Evolutionary conservation across 2,329 filamentous ascomycete genomes (phyloP).

Genomic region (Cladorrhinum sp.): DNA sequence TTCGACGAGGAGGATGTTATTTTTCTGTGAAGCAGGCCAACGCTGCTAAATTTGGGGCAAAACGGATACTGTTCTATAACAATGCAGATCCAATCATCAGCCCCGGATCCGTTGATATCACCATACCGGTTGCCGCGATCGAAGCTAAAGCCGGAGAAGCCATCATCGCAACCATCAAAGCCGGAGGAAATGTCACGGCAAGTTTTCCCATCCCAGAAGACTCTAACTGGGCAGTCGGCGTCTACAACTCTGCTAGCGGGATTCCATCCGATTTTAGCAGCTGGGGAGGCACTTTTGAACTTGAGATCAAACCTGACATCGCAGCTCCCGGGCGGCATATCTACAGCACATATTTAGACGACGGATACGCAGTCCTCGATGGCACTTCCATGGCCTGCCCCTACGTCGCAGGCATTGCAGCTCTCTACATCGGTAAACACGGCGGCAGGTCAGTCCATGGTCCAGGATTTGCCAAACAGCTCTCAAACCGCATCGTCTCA

Average conservation of each 20-base stretch:
- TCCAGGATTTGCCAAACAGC: slow-evolving; percentile 25
- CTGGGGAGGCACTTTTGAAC: slow-evolving; percentile 52
- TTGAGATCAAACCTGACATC: slow-evolving; percentile 50
- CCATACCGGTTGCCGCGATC: slow-evolving; percentile 25
- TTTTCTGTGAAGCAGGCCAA: slow-evolving; percentile 31
- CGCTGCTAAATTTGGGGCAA: slow-evolving; percentile 30
- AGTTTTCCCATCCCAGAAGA: slow-evolving; percentile 44
- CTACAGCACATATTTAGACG: slow-evolving; percentile 46
- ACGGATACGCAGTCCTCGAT: slow-evolving; percentile 44
- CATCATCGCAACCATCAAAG: slow-evolving; percentile 34
- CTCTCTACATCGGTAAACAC: slow-evolving; percentile 42
- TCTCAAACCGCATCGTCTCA: slow-evolving; percentile 30
- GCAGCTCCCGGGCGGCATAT: slow-evolving; percentile 49
- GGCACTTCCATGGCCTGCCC: slow-evolving; percentile 58
- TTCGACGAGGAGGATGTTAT: slow-evolving; percentile 34
- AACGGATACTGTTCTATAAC: slow-evolving; percentile 35
- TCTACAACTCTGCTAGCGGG: slow-evolving; percentile 34
- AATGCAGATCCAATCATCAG: slow-evolving; percentile 26
- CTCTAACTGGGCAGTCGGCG: slow-evolving; percentile 21
- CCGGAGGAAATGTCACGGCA: slow-evolving; percentile 38
- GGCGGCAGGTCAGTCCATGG: slow-evolving; percentile 42
- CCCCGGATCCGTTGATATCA: slow-evolving; percentile 17
- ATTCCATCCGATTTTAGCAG: slow-evolving; percentile 47
- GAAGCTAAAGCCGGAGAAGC: slow-evolving; percentile 33
- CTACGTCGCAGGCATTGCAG: slow-evolving; percentile 50